Base-by-base conservation (phyloP, 2,329 filamentous ascomycete species). In the Colletotrichum sp. region DNA sequence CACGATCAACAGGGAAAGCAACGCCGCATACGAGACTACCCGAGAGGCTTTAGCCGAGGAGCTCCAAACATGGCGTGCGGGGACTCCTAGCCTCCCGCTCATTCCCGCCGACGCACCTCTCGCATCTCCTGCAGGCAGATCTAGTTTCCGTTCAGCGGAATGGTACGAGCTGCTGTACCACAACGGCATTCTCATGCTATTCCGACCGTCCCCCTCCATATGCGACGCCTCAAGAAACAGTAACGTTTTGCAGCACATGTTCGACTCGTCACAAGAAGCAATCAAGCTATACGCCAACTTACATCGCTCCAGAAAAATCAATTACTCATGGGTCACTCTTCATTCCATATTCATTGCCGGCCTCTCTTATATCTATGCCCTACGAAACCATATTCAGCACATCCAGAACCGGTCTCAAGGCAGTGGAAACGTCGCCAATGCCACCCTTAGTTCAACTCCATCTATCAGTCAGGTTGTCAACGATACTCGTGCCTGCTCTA, bases 261-360 rank as follows among this genome's bases (percentile, higher is more conserved):
- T 85, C 61, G 80, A 81, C 18, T 84, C 86, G 0, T 82, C 86
- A 2, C 81, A 83, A 28, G 80, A 85, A 22, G 80, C 85, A 0
- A 87, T 89, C 58, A 82, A 79, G 3, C 79, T 87, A 0, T 89
- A 89, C 67, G 83, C 87, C 1, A 84, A 82, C 22, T 78, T 89
- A 1, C 86, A 88, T 65, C 83, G 84, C 8, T 86, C 85, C 0
- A 81, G 86, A 6, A 85, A 85, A 61, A 86, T 89, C 71, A 89
- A 89, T 77, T 89, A 85, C 56, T 86, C 85, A 0, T 89, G 87
- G 87, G 85, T 89, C 30, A 88, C 87, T 0, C 83, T 89, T 72
- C 88, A 89, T 66, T 83, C 86, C 1, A 83, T 88, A 2, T 89
- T 89, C 77, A 84, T 88, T 72, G 87, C 87, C 0, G 87, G 87